These are phyloP conservation scores for Aspergillus kassunensis DNA, from an alignment of 495 filamentous ascomycete genomes.

Conservation along the genomic window DNA sequence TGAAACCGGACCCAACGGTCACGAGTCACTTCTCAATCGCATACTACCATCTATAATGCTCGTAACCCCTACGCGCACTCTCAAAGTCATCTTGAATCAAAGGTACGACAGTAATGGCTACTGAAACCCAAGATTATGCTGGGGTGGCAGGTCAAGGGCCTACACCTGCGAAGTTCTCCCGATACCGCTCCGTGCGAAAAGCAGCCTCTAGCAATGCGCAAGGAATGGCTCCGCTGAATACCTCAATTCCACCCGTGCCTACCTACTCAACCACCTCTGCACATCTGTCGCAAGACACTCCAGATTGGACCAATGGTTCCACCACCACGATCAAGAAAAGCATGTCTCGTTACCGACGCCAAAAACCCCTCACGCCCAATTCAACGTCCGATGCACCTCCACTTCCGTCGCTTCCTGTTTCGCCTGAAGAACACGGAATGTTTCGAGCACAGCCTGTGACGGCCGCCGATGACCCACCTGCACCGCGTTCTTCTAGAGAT, in stretches of 20 bases:
- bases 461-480: background rate
- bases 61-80: background rate
- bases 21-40: background rate
- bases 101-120: conserved; percentile 12
- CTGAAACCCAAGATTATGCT: conserved; percentile 18
- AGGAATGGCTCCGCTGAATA: conserved; percentile 1
- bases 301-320: background rate
- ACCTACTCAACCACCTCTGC: conserved; percentile 12
- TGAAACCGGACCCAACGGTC: background rate
- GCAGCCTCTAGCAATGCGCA: conserved; percentile 21
- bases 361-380: conserved; percentile 26
- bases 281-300: background rate
- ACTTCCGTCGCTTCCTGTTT: conserved; percentile 26
- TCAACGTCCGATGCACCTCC: conserved; percentile 17
- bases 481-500: background rate
- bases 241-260: conserved; percentile 6
- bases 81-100: background rate
- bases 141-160: conserved; percentile 13
- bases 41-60: background rate
- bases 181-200: conserved; percentile 33
- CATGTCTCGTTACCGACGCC: conserved; percentile 57
- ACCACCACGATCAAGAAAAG: conserved; percentile 45
- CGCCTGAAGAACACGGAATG: conserved; percentile 8
- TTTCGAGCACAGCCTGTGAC: conserved; percentile 3
- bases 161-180: conserved; percentile 30